Conservation (phyloP, 1,284 basidiomycete species). For the Trametes hirsuta region DNA sequence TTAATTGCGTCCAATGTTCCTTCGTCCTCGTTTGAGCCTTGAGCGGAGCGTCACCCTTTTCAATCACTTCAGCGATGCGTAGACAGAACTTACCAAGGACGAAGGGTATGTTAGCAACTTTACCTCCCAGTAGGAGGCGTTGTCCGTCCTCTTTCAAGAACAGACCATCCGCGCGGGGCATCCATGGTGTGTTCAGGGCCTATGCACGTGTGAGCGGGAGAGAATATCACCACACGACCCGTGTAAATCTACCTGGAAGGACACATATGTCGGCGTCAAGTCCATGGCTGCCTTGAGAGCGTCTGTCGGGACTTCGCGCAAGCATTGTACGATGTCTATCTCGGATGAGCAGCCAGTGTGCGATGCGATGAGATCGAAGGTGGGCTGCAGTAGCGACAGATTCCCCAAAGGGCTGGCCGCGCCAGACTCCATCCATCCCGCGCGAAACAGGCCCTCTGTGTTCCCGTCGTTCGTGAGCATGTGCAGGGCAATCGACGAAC, state of each 20-base stretch:
- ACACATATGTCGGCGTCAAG: conserved; percentile 29
- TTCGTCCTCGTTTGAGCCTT: conserved; percentile 39
- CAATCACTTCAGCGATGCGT: neutral
- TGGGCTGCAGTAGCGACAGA: conserved; percentile 31
- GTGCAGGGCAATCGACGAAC: conserved; percentile 34
- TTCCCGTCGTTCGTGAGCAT: conserved; percentile 34
- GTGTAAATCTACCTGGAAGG: neutral
- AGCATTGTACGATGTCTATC: conserved; percentile 42
- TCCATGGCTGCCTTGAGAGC: conserved; percentile 34
- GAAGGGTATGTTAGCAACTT: conserved; percentile 37
- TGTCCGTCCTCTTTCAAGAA: conserved; percentile 36
- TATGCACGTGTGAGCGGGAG: neutral
- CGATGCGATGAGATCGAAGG: conserved; percentile 36
- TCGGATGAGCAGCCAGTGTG: conserved; percentile 33
- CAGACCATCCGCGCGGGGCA: conserved; percentile 41
- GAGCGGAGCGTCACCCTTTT: neutral
- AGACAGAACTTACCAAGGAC: conserved; percentile 20
- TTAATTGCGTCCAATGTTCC: conserved; percentile 36
- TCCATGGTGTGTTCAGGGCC: conserved; percentile 33
- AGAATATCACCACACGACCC: too few species aligned
- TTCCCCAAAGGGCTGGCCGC: conserved; percentile 33
- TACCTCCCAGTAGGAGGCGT: conserved; percentile 30
- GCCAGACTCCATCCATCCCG: conserved; percentile 39
- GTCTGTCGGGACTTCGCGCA: conserved; percentile 38
- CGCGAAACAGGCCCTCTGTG: conserved; percentile 36